Evolutionary conservation across 139 green algal species (phyloP).

Genomic region (Microglena sp.): DNA sequence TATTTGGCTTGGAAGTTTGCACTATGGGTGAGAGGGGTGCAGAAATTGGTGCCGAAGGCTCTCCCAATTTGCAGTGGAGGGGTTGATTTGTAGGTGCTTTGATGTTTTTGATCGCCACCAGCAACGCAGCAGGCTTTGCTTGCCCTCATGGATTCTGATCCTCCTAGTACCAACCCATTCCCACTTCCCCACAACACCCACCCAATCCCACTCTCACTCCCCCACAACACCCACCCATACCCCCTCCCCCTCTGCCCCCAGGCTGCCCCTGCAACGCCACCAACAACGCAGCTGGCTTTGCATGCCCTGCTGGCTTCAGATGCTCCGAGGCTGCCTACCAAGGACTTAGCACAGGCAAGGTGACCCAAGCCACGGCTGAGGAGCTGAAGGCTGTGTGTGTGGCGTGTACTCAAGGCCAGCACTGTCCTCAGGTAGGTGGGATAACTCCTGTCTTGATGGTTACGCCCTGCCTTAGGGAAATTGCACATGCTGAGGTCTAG

Average conservation of each 20-base stretch:
- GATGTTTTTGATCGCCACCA: conserved; percentile 27
- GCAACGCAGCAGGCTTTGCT: conserved; percentile 4
- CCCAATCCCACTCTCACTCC: neutral
- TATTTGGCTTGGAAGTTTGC: too few relatives aligned
- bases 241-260: neutral
- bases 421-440: conserved; percentile 23
- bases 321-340: conserved; percentile 1
- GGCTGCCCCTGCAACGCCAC: conserved; percentile 35
- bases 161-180: neutral
- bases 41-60: too few relatives aligned
- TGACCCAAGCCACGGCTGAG: neutral
- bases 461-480: neutral
- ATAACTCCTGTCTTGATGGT: neutral
- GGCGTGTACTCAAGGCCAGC: conserved; percentile 21
- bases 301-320: conserved; percentile 20
- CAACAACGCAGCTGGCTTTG: conserved; percentile 2
- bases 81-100: too few relatives aligned
- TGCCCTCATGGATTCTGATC: conserved; percentile 21
- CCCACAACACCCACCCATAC: neutral
- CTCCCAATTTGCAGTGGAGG: too few relatives aligned
- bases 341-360: conserved; percentile 13
- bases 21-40: too few relatives aligned
- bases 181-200: neutral
- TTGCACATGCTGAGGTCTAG: neutral
- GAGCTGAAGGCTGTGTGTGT: conserved; percentile 23